A percentile compares a stretch with the other conserved stretches of the same genome.
These are phyloP conservation scores for Solanum chiquidenum DNA, from an alignment of 257 asterid genomes.

Conservation along the genomic window DNA sequence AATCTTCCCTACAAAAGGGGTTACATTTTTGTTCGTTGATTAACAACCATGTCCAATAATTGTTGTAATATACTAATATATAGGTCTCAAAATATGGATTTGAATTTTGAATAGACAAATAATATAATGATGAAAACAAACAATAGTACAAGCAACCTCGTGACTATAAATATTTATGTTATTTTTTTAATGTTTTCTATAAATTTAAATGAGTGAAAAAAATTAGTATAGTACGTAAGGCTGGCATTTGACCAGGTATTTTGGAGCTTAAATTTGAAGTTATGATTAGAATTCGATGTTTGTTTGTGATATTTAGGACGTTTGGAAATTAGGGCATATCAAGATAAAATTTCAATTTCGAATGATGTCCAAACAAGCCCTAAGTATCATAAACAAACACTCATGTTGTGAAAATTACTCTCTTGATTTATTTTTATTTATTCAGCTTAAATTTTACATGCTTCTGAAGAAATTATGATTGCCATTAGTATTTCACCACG, in stretches of 20 bases:
- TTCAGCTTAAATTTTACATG: background rate
- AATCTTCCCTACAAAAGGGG: background rate
- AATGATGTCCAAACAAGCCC: background rate
- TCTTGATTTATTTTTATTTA: background rate
- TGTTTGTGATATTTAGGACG: background rate
- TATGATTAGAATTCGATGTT: background rate
- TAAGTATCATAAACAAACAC: background rate
- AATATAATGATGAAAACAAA: background rate
- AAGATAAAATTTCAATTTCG: no score
- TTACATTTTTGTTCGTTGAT: slow-evolving; percentile 24
- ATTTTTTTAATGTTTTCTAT: background rate
- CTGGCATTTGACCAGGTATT: background rate
- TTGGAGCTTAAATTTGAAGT: background rate
- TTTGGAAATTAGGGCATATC: background rate
- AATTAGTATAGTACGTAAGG: background rate
- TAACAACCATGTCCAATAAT: slow-evolving; percentile 1
- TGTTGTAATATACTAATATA: background rate
- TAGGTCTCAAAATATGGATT: background rate
- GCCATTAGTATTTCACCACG: no score
- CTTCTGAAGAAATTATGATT: no score
- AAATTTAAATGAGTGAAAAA: background rate
- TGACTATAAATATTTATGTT: background rate
- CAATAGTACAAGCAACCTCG: slow-evolving; percentile 5
- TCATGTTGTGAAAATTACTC: no score
- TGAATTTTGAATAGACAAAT: background rate